Evolutionary conservation across 2,329 filamentous ascomycete genomes (phyloP).

Genomic region (Geosmithia flava): DNA sequence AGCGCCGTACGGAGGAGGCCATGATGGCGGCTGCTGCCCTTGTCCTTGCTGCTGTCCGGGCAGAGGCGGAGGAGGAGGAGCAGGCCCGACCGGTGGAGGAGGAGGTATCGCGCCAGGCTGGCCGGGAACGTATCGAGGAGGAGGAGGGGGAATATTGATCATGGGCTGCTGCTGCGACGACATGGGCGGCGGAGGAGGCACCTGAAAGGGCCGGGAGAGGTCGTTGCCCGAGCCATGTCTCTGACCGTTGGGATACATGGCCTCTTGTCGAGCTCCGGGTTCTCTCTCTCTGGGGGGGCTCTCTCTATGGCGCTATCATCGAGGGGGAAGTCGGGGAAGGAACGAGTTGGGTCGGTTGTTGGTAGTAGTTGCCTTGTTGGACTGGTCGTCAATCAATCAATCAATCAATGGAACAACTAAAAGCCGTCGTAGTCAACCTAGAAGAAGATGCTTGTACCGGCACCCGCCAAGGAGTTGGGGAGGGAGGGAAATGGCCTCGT

Average conservation of each 20-base stretch:
- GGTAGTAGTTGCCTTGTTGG: no score
- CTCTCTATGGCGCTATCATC: no score
- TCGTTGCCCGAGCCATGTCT: slow-evolving; percentile 1
- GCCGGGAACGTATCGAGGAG: neutral
- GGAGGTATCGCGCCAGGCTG: neutral
- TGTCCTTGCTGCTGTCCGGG: neutral
- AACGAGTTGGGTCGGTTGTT: no score
- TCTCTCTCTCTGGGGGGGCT: no score
- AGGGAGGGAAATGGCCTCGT: neutral
- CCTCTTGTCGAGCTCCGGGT: neutral
- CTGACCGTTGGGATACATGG: slow-evolving; percentile 2
- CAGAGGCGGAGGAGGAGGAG: neutral
- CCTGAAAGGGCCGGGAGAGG: neutral
- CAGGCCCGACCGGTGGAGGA: neutral
- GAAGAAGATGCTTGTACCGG: no score
- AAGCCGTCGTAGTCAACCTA: no score
- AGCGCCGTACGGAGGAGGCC: neutral
- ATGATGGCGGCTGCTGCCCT: neutral
- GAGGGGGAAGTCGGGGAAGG: neutral
- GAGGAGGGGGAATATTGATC: slow-evolving; percentile 1
- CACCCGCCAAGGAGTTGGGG: no score
- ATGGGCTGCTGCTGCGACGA: slow-evolving; percentile 1
- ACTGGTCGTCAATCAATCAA: no score
- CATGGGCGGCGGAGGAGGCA: slow-evolving; percentile 2
- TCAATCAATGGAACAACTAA: no score